Percentiles rank a stretch among this genome's conserved stretches.
These are phyloP conservation scores for Venturia aucupariae DNA, from an alignment of 2,329 filamentous ascomycete genomes.

Conservation along the genomic window DNA sequence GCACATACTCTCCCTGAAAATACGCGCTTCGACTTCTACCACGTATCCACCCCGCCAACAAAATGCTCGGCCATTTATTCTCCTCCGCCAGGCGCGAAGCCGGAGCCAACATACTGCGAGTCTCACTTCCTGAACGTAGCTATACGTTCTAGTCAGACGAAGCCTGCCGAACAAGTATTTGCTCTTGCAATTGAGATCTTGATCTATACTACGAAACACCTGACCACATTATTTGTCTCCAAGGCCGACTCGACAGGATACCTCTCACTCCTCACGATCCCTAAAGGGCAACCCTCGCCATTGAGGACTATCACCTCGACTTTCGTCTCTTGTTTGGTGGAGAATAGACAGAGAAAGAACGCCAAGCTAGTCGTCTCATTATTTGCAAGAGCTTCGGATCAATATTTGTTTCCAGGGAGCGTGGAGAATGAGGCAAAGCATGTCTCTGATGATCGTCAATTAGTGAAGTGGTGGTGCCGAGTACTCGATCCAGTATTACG, in stretches of 20 bases:
- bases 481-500: slow-evolving; percentile 69
- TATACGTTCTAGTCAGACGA: slow-evolving; percentile 25
- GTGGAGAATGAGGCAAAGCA: slow-evolving; percentile 79
- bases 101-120: slow-evolving; percentile 76
- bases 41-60: slow-evolving; percentile 77
- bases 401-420: slow-evolving; percentile 92
- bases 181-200: slow-evolving; percentile 80
- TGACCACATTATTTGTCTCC: slow-evolving; percentile 86
- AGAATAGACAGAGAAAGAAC: slow-evolving; percentile 52
- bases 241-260: slow-evolving; percentile 97
- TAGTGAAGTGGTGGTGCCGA: slow-evolving; percentile 94
- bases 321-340: slow-evolving; percentile 68
- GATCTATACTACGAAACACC: slow-evolving; percentile 68
- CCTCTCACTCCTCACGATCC: slow-evolving; percentile 39
- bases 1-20: slow-evolving; percentile 43
- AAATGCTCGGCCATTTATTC: slow-evolving; percentile 68
- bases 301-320: slow-evolving; percentile 63
- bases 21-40: slow-evolving; percentile 61
- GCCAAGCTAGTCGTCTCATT: slow-evolving; percentile 72
- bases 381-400: slow-evolving; percentile 83
- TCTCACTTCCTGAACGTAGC: slow-evolving; percentile 66
- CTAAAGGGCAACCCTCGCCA: slow-evolving; percentile 58
- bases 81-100: slow-evolving; percentile 59
- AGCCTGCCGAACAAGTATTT: slow-evolving; percentile 46
- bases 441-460: slow-evolving; percentile 77